phyloP scores from a whole-genome alignment of 495 filamentous ascomycete species.

The Tetracladium setigerum region DNA sequence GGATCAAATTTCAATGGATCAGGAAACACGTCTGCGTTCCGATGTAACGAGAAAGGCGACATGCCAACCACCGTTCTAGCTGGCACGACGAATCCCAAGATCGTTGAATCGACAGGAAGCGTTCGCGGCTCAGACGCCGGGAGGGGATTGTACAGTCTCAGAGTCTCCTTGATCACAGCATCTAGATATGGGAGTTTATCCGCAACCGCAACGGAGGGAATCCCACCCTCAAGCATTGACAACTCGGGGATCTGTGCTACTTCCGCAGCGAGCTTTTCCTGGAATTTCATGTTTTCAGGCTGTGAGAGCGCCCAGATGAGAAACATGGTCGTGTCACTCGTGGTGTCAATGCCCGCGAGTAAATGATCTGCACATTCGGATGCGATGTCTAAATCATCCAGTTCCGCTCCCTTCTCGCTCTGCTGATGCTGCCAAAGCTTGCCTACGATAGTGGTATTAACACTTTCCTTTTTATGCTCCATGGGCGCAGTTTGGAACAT shows the following conservation, averaged over 20 bases:
- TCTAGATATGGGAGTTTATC: conserved; percentile 62
- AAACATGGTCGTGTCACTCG: conserved; percentile 64
- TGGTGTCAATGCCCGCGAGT: conserved; percentile 68
- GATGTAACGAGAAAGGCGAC: conserved; percentile 58
- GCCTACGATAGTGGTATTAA: neutral
- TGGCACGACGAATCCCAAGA: conserved; percentile 51
- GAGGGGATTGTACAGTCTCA: conserved; percentile 64
- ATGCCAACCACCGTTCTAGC: conserved; percentile 54
- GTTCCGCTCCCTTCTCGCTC: neutral
- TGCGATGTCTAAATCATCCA: conserved; percentile 41
- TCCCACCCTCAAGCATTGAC: conserved; percentile 14
- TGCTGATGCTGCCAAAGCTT: conserved; percentile 8
- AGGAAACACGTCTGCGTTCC: conserved; percentile 50
- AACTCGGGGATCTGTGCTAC: conserved; percentile 37
- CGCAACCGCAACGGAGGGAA: conserved; percentile 35
- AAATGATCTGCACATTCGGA: conserved; percentile 67
- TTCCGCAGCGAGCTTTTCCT: conserved; percentile 49
- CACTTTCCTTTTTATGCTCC: neutral
- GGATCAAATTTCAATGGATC: conserved; percentile 34
- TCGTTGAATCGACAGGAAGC: conserved; percentile 54
- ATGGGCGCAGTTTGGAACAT: too few species aligned
- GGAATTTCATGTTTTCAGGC: conserved; percentile 42
- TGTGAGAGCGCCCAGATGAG: conserved; percentile 56
- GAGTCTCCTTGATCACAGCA: conserved; percentile 63
- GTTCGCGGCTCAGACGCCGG: conserved; percentile 68